A percentile compares a stretch with the other conserved stretches of the same genome.
Conservation (phyloP, 495 filamentous ascomycete species). For the Neurospora terricola region DNA sequence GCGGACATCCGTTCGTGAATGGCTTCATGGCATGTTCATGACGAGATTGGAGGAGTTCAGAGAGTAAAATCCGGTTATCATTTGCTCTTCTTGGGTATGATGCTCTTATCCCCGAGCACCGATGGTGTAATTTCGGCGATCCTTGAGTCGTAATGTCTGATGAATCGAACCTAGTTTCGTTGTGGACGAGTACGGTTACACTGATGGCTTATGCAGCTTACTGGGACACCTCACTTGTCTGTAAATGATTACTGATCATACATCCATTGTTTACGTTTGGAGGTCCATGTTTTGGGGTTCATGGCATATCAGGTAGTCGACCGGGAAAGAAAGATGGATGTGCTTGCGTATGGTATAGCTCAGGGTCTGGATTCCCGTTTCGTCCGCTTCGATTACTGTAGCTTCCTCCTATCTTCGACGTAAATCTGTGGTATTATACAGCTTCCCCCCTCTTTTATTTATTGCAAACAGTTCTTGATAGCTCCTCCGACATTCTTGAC, state of each 20-base stretch:
- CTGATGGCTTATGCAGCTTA: neutral
- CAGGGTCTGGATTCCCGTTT: neutral
- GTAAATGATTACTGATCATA: neutral
- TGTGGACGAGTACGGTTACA: neutral
- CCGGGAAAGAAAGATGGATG: neutral
- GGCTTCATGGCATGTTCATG: neutral
- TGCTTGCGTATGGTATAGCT: neutral
- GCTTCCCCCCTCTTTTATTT: neutral
- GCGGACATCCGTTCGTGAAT: neutral
- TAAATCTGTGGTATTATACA: neutral
- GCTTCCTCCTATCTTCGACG: neutral
- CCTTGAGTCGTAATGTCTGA: neutral
- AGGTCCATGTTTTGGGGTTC: neutral
- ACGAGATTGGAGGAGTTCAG: neutral
- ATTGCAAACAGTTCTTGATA: slow-evolving; percentile 67
- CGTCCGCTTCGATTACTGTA: neutral
- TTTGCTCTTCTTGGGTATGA: neutral
- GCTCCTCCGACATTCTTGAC: slow-evolving; percentile 82
- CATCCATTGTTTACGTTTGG: neutral
- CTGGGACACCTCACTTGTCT: neutral
- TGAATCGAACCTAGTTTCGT: neutral
- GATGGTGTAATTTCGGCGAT: neutral
- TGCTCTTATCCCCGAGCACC: neutral
- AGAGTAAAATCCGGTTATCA: neutral
- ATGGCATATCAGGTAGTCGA: neutral